Evolutionary conservation across 208 protist species (phyloP).

Genomic region (Trypanosoma melophagium): DNA sequence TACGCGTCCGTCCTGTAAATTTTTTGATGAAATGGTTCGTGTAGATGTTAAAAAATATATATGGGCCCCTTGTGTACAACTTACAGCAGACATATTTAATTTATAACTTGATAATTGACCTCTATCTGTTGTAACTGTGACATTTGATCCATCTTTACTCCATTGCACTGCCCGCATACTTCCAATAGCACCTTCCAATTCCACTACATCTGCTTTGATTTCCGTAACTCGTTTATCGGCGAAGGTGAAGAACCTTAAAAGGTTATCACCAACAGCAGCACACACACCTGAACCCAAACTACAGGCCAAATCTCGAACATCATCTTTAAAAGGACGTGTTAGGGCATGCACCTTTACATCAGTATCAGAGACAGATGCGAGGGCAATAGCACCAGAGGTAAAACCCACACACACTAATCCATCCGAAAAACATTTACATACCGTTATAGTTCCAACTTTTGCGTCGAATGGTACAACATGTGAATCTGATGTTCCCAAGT

Average conservation of each 20-base stretch:
- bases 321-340: slow-evolving; percentile 32
- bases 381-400: slow-evolving; percentile 52
- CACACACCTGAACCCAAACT: slow-evolving; percentile 49
- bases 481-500: slow-evolving; percentile 45
- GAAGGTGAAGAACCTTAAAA: slow-evolving; percentile 54
- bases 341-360: slow-evolving; percentile 41
- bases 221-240: slow-evolving; percentile 59
- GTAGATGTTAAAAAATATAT: slow-evolving; percentile 88
- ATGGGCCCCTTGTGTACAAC: slow-evolving; percentile 58
- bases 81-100: slow-evolving; percentile 80
- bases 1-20: slow-evolving; percentile 63
- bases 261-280: slow-evolving; percentile 46
- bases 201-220: slow-evolving; percentile 32
- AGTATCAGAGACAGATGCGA: slow-evolving; percentile 38
- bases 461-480: slow-evolving; percentile 69
- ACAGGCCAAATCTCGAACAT: slow-evolving; percentile 43
- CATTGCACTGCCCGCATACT: slow-evolving; percentile 44
- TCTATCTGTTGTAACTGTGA: slow-evolving; percentile 72
- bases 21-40: slow-evolving; percentile 82
- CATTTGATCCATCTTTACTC: slow-evolving; percentile 90
- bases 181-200: slow-evolving; percentile 52
- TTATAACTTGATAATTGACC: slow-evolving; percentile 81
- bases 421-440: slow-evolving; percentile 30
- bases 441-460: slow-evolving; percentile 69
- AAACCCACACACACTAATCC: slow-evolving; percentile 58